Base-by-base conservation (phyloP, 2,329 filamentous ascomycete genomes). In the Penicillium hesseltinei region DNA sequence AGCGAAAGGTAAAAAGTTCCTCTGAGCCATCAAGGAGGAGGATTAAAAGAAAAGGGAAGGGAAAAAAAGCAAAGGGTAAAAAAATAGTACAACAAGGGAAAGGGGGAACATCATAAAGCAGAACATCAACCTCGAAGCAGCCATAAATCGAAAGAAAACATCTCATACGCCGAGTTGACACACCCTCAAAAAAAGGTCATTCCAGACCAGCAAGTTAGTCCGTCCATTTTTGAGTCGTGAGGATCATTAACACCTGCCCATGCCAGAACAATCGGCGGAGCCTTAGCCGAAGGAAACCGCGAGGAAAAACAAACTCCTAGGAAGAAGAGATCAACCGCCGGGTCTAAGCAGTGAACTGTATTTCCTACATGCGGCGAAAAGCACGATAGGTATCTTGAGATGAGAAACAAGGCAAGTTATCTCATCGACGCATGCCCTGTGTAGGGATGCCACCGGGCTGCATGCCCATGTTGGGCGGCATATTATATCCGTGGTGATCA, bases 381-480 rank as follows among this genome's bases (percentile, higher is more conserved):
- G 56, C 57, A 57, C 60, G 45, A 51, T 53, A 52, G 48, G 46
- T 36, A 62, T 62, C 50, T 58, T 54, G 50, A 48, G 31, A 51
- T 50, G 46, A 51, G 55, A 58, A 40, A 33, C 35, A 35, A 51
- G 49, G 55, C 36, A 51, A 54, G 47, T 51, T 56, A 45, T 43
- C 43, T 53, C 43, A 35, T 13, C 73, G 68, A 54, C 74, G 73
- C 62, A 76, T 70, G 49, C 66, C 71, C 59, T 76, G 74, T 17
- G 73, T 44, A 36, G 71, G 69, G 27, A 76, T 75, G 23, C 62
- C 64, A 54, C 71, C 71, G 7, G 67, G 66, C 51, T 73, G 76
- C 74, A 79, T 77, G 21, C 67, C 72, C 75, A 78, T 78, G 39
- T 68, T 71, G 54, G 69, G 70, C 23, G 72, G 66, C 66, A 79